Conservation (phyloP, 116 monocot species). For the Trichopus zeylanicus region DNA sequence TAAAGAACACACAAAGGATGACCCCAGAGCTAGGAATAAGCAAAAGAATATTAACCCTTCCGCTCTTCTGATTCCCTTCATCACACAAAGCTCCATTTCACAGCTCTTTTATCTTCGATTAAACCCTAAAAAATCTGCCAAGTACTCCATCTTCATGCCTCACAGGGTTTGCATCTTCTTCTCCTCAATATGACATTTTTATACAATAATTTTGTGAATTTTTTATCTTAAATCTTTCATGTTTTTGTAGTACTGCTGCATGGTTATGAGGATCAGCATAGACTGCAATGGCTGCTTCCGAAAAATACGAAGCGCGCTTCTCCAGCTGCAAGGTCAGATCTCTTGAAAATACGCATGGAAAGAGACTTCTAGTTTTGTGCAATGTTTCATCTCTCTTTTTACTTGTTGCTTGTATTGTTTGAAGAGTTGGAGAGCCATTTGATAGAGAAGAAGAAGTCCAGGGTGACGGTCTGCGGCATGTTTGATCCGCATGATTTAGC, state of each 20-base stretch:
- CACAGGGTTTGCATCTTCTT: neutral
- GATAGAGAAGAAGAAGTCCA: conserved; percentile 71
- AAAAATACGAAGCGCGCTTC: conserved; percentile 57
- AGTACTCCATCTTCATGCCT: neutral
- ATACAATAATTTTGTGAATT: neutral
- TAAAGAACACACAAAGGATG: neutral
- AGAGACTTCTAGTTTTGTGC: neutral
- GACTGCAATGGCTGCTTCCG: conserved; percentile 84
- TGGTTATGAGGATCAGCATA: conserved; percentile 84
- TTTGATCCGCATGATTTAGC: conserved; percentile 72
- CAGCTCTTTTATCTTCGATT: neutral
- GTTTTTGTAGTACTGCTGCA: conserved; percentile 34
- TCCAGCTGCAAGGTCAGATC: conserved; percentile 61
- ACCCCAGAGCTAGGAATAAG: neutral
- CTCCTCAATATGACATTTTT: neutral
- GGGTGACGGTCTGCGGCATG: conserved; percentile 59
- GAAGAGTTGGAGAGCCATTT: conserved; percentile 80
- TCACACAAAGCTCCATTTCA: neutral
- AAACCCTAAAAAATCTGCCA: neutral
- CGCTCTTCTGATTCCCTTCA: neutral
- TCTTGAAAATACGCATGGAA: neutral
- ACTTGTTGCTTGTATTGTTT: neutral
- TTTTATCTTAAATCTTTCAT: neutral
- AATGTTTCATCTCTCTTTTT: neutral
- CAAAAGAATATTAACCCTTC: neutral